Base-by-base conservation (phyloP, 768 basidiomycete genomes). In the Rhizopogon vinicolor region DNA sequence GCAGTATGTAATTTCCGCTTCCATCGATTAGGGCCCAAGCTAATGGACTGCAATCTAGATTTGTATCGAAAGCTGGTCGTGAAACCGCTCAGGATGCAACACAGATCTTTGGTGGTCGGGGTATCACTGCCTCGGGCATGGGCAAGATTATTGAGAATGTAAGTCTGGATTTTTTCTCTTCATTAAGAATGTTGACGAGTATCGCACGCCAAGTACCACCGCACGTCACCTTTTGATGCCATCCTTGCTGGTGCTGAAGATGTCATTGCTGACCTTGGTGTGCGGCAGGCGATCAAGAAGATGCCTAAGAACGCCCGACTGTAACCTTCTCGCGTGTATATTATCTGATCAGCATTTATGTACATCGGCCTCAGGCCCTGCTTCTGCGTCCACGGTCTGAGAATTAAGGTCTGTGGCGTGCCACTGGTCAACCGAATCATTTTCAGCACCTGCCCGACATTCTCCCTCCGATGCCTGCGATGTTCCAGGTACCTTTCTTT, bases 71-170 rank as follows among this genome's bases (percentile, higher is more conserved):
- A 40, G 78, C 82, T 29, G 69, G 72, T 25, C 72, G 74, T 31
- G 76, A 77, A 60, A 79, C 78, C 7, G 78, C 81, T 9, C 69
- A 77, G 76, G 91, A 93, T 57, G 86, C 91, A 5, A 84, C 87
- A 1, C 87, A 90, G 69, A 81, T 96, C 37, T 96, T 95, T 55
- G 94, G 93, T 51, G 95, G 95, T 16, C 82, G 95, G 19, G 91
- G 86, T 25, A 76, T 98, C 61, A 97, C 95, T 0, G 76, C 80
- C 42, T 86, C 90, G 5, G 93, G 93, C 7, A 91, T 93, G 90
- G 93, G 93, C 57, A 86, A 82, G 70, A 69, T 85, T 43, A 80
- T 93, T 55, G 92, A 93, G 69, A 91, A 89, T 58, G 89, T 89
- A 64, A 48, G 84, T 74, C 19, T 16, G 3, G 16, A 14, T 41